These are phyloP conservation scores for Kregervanrija pseudodelftensis DNA, from an alignment of 805 yeast genomes.

Conservation along the genomic window DNA sequence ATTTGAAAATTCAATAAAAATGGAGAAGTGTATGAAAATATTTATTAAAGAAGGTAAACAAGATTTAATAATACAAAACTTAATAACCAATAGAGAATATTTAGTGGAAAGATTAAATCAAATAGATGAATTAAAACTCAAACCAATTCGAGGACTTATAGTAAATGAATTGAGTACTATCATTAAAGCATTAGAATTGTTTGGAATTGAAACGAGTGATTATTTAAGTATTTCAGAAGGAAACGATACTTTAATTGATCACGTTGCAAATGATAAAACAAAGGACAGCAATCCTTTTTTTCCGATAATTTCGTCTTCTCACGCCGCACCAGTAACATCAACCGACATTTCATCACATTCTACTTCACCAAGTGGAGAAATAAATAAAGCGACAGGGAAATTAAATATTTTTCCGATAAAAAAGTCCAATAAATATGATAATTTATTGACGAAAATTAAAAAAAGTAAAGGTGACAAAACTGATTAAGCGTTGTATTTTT, in stretches of 20 bases:
- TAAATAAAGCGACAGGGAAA: not conserved
- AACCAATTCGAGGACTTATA: constrained; percentile 13
- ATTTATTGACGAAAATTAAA: constrained; percentile 10
- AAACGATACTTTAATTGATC: not conserved
- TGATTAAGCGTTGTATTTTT: constrained; percentile 11
- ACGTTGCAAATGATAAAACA: constrained; percentile 1
- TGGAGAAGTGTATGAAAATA: constrained; percentile 17
- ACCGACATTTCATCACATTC: too few species aligned
- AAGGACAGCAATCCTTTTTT: too few species aligned
- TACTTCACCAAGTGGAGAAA: too few species aligned
- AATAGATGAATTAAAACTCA: constrained; percentile 10
- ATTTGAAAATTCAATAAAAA: constrained; percentile 16
- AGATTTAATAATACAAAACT: constrained; percentile 10
- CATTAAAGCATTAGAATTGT: constrained; percentile 15
- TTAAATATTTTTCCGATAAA: not conserved
- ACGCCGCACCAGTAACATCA: too few species aligned
- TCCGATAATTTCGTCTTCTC: too few species aligned
- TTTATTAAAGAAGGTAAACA: constrained; percentile 12
- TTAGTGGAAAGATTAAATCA: constrained; percentile 12
- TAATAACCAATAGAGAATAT: constrained; percentile 8
- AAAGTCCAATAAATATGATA: constrained; percentile 4
- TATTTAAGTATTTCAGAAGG: not conserved
- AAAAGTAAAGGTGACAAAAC: constrained; percentile 24
- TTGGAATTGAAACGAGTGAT: constrained; percentile 10
- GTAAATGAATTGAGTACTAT: constrained; percentile 21